These are phyloP conservation scores for Boechera retrofracta DNA, from an alignment of 345 rosid genomes.

Conservation along the genomic window DNA sequence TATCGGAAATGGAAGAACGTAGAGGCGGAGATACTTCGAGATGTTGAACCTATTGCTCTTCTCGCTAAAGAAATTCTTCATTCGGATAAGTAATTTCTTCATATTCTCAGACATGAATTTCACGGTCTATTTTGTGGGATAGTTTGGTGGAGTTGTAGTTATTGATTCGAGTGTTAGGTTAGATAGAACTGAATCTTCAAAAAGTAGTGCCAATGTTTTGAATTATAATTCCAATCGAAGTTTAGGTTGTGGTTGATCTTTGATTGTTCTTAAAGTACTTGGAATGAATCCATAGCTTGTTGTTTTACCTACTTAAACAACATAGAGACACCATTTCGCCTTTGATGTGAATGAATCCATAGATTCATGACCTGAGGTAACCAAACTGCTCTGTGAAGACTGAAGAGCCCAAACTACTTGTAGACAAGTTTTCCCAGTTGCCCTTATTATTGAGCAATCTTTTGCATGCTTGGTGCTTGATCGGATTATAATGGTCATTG, in stretches of 20 bases:
- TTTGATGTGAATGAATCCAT: not conserved
- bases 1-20: conserved; percentile 78
- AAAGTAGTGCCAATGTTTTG: not conserved
- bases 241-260: conserved; percentile 9
- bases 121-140: not conserved
- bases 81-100: conserved; percentile 58
- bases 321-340: not conserved
- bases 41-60: conserved; percentile 58
- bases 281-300: conserved; percentile 17
- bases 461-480: not conserved
- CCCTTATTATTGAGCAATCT: not conserved
- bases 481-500: not conserved
- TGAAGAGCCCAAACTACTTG: not conserved
- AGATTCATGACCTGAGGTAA: not conserved
- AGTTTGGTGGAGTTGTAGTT: not conserved
- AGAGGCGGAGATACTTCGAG: conserved; percentile 72
- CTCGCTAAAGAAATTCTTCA: conserved; percentile 81
- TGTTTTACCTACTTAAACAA: not conserved
- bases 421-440: not conserved
- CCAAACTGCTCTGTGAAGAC: not conserved
- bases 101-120: too few species aligned
- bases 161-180: conserved; percentile 9
- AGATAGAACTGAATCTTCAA: not conserved
- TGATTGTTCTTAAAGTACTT: conserved; percentile 5
- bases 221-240: not conserved